Conservation (phyloP, 257 asterid species). For the Lithospermum erythrorhizon region DNA sequence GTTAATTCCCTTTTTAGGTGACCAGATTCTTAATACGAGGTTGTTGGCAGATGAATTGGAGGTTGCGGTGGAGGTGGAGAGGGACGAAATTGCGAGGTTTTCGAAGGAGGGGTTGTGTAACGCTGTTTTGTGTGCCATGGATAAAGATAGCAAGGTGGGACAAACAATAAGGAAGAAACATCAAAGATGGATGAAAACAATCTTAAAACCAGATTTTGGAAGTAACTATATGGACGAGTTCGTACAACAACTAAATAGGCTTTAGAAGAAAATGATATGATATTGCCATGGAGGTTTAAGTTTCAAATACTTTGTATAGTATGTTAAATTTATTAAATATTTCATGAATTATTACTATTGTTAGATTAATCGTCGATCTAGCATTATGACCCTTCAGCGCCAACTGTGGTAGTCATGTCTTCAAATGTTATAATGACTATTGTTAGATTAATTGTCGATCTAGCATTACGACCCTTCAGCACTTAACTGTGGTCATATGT, state of each 20-base stretch:
- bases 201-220: constrained; percentile 29
- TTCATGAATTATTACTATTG: no score
- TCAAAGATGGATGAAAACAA: constrained; percentile 37
- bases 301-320: no score
- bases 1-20: constrained; percentile 56
- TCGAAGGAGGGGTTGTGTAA: constrained; percentile 46
- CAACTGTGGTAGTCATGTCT: no score
- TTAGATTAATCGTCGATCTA: no score
- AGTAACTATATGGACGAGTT: constrained; percentile 40
- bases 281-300: no score
- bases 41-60: constrained; percentile 49
- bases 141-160: constrained; percentile 40
- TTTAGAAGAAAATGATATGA: constrained; percentile 11
- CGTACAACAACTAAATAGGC: constrained; percentile 31
- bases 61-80: constrained; percentile 75
- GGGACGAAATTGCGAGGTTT: constrained; percentile 58
- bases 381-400: no score
- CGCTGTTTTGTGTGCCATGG: constrained; percentile 46
- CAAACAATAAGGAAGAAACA: constrained; percentile 37
- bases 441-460: no score
- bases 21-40: constrained; percentile 60
- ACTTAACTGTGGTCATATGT: no score
- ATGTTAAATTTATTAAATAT: no score
- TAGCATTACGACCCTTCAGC: no score
- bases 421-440: no score